Evolutionary conservation across 1,284 basidiomycete genomes (phyloP).

Genomic region (Marasmius tenuissimus): DNA sequence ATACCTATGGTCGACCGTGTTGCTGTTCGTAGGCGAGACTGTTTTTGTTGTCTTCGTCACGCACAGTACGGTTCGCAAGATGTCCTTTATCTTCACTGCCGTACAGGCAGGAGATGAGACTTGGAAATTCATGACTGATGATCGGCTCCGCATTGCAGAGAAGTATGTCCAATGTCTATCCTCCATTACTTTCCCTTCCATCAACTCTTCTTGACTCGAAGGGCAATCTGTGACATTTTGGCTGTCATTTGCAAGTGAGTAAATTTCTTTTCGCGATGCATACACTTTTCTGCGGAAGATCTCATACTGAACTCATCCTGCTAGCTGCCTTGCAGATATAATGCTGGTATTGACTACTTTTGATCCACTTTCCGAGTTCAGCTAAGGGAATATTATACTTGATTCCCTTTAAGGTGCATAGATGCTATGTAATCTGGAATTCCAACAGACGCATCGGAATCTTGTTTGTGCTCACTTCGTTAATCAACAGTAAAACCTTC

Average conservation of each 20-base stretch:
- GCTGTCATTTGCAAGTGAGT: background rate
- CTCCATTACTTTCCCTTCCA: background rate
- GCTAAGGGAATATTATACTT: background rate
- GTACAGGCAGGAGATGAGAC: background rate
- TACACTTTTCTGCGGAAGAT: background rate
- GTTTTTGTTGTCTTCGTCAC: background rate
- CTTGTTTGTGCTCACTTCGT: background rate
- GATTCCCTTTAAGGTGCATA: background rate
- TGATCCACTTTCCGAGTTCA: background rate
- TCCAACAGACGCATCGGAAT: background rate
- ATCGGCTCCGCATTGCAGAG: too few species aligned
- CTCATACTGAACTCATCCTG: background rate
- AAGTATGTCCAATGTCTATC: too few species aligned
- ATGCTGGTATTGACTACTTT: background rate
- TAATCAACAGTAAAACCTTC: background rate
- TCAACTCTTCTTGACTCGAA: background rate
- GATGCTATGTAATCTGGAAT: background rate
- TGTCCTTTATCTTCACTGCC: background rate
- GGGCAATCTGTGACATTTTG: background rate
- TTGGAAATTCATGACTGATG: background rate
- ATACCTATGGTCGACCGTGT: background rate
- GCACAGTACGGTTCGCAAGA: background rate
- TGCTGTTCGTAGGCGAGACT: background rate
- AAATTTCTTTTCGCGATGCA: background rate
- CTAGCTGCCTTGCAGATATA: background rate